phyloP scores from a whole-genome alignment of 169 alveolate genomes.

The Plasmodium billcollinsi region DNA sequence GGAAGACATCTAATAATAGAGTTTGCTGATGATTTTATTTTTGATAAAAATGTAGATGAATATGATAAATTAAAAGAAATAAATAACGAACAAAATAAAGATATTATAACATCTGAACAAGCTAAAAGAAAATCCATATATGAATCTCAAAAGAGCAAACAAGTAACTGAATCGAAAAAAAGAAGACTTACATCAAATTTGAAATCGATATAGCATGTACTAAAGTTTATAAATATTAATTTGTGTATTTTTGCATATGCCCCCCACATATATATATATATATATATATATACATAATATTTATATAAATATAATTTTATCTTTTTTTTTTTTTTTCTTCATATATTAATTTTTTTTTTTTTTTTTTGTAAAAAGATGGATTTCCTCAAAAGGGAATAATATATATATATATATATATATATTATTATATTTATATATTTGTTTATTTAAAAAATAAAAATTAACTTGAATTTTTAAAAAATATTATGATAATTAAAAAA shows the following conservation, averaged over 20 bases:
- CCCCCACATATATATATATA: not conserved
- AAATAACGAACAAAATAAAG: constrained; percentile 1
- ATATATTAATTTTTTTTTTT: too few relatives aligned
- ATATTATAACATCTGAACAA: constrained; percentile 68
- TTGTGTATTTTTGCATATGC: not conserved
- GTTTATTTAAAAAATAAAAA: too few relatives aligned
- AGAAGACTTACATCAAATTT: constrained; percentile 36
- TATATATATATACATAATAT: not conserved
- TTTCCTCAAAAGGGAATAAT: not conserved
- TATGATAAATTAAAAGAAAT: constrained; percentile 72
- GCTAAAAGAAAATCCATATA: constrained; percentile 63
- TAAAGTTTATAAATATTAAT: constrained; percentile 4
- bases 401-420: too few relatives aligned
- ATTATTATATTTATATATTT: too few relatives aligned
- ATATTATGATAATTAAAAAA: too few relatives aligned
- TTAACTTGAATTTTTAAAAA: too few relatives aligned
- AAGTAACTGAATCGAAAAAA: constrained; percentile 62
- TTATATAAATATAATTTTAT: not conserved
- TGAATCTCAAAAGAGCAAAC: constrained; percentile 24
- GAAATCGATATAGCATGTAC: not conserved
- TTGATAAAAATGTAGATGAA: constrained; percentile 62
- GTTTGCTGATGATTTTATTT: constrained; percentile 85
- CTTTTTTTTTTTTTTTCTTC: too few relatives aligned
- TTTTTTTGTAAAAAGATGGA: not conserved
- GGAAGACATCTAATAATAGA: constrained; percentile 94